These are phyloP conservation scores for Candida cerambycidarum DNA, from an alignment of 805 yeast genomes.

Conservation along the genomic window DNA sequence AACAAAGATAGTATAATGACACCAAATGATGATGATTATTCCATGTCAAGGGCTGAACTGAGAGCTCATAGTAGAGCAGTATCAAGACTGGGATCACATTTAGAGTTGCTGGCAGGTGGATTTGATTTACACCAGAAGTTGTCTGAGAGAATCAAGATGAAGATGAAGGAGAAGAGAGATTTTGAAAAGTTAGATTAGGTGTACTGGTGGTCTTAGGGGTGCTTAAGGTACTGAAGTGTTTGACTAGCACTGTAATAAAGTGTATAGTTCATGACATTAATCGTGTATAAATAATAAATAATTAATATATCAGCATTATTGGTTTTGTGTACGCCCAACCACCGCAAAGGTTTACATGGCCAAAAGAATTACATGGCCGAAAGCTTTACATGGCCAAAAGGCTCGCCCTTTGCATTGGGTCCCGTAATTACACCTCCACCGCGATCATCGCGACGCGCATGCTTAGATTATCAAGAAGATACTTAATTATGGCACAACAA, in stretches of 20 bases:
- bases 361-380: too few species aligned
- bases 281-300: too few species aligned
- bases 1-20: constrained; percentile 27
- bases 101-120: constrained; percentile 21
- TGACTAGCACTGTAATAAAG: too few species aligned
- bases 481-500: constrained; percentile 27
- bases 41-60: constrained; percentile 13
- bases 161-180: constrained; percentile 37
- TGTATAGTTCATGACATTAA: too few species aligned
- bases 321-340: too few species aligned
- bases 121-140: constrained; percentile 24
- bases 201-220: too few species aligned
- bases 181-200: constrained; percentile 9
- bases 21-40: constrained; percentile 38
- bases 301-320: too few species aligned
- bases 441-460: constrained; percentile 3
- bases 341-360: too few species aligned
- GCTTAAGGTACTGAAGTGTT: too few species aligned
- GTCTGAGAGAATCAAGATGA: constrained; percentile 34
- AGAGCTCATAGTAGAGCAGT: constrained; percentile 4
- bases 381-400: too few species aligned
- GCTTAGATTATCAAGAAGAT: constrained; percentile 1
- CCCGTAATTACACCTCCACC: too few species aligned
- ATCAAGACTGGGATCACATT: constrained; percentile 9
- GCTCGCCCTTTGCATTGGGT: too few species aligned